phyloP scores from a whole-genome alignment of 306 rosid genomes.

The Notholithocarpus densiflorus region DNA sequence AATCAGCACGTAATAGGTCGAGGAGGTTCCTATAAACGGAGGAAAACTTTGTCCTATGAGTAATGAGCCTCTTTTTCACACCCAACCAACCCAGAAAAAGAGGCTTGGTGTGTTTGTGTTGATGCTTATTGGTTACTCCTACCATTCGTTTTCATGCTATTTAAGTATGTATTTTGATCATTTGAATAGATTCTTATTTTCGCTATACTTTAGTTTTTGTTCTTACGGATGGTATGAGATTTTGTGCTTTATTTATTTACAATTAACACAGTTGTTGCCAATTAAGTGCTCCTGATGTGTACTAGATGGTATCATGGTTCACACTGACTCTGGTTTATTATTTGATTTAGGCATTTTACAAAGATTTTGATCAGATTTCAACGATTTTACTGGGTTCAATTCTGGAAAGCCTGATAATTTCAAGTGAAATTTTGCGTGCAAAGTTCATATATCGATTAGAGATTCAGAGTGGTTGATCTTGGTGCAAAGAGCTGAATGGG shows the following conservation, averaged over 20 bases:
- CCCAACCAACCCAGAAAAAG: no score
- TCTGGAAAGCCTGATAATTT: neutral
- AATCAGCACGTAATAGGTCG: no score
- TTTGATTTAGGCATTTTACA: slow-evolving; percentile 10
- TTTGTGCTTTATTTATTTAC: neutral
- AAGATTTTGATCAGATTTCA: neutral
- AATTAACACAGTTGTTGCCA: slow-evolving; percentile 2
- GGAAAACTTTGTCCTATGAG: no score
- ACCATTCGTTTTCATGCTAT: neutral
- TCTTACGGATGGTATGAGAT: neutral
- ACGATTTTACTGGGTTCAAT: neutral
- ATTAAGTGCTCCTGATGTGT: slow-evolving; percentile 20
- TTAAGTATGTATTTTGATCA: neutral
- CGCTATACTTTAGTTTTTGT: neutral
- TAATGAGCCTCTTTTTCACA: neutral
- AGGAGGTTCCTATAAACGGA: no score
- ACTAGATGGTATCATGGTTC: neutral
- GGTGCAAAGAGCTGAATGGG: slow-evolving; percentile 16
- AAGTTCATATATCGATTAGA: neutral
- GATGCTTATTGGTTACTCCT: neutral
- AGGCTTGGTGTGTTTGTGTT: neutral
- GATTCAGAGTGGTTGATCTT: neutral
- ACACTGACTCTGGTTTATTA: neutral
- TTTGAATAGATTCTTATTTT: neutral
- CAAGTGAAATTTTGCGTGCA: neutral